Conservation (phyloP, 2,329 filamentous ascomycete species). For the Tolypocladium capitatum region DNA sequence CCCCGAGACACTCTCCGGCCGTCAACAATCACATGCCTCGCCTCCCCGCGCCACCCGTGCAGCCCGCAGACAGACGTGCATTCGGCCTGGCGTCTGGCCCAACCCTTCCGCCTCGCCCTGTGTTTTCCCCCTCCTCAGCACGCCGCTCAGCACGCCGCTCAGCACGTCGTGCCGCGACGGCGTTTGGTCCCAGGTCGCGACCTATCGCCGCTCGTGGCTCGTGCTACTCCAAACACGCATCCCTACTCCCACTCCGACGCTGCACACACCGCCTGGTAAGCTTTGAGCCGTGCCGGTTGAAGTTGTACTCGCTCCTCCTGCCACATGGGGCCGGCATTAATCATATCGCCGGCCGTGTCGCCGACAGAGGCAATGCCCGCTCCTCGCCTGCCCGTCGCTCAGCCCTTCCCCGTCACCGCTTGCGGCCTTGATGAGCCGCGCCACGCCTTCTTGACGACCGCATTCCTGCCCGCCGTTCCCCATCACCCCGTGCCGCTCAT, state of each 20-base stretch:
- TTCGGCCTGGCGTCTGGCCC: neutral
- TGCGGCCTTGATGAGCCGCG: neutral
- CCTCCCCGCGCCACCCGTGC: conserved; percentile 6
- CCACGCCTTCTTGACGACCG: neutral
- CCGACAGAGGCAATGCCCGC: neutral
- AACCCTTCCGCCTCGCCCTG: neutral
- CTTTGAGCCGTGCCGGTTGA: neutral
- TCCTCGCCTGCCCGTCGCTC: neutral
- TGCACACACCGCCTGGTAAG: neutral
- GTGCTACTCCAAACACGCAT: neutral
- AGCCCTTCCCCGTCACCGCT: neutral
- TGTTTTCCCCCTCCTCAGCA: conserved; percentile 1
- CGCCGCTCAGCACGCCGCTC: neutral
- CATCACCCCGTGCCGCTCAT: neutral
- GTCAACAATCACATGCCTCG: conserved; percentile 9
- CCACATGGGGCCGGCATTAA: neutral
- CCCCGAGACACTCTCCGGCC: conserved; percentile 6
- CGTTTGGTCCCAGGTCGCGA: neutral
- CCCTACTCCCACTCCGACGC: neutral
- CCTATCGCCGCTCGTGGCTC: neutral
- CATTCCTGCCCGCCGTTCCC: neutral
- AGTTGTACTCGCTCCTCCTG: neutral
- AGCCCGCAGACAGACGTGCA: conserved; percentile 1
- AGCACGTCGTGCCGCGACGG: conserved; percentile 1
- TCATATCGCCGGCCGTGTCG: neutral